phyloP scores from a whole-genome alignment of 192 early-diverging fungal species.

The Coemansia sp. region DNA sequence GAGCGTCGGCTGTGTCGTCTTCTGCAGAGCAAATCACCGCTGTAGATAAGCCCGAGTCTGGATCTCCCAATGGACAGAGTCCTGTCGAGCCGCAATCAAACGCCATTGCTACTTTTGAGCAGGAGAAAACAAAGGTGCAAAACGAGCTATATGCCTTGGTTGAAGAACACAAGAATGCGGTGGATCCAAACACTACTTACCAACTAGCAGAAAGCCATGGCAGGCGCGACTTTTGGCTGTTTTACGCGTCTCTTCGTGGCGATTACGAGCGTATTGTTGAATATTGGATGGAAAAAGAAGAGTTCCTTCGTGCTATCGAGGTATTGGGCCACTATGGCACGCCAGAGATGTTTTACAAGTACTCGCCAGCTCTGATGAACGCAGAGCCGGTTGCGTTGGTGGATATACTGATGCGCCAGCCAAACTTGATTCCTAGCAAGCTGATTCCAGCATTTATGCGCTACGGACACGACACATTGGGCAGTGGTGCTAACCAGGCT shows the following conservation, averaged over 20 bases:
- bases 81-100: not conserved
- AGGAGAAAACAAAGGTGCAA: constrained; percentile 60
- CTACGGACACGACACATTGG: constrained; percentile 60
- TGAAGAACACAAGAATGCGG: constrained; percentile 60
- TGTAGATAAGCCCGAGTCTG: not conserved
- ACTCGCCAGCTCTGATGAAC: constrained; percentile 81
- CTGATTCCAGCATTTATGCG: constrained; percentile 87
- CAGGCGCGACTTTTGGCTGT: constrained; percentile 73
- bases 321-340: constrained; percentile 76
- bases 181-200: constrained; percentile 72
- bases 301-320: constrained; percentile 74
- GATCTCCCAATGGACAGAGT: not conserved
- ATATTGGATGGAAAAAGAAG: constrained; percentile 76
- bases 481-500: constrained; percentile 65
- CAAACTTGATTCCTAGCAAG: constrained; percentile 75
- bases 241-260: constrained; percentile 76
- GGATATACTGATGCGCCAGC: constrained; percentile 80
- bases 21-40: constrained; percentile 6
- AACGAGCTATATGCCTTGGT: constrained; percentile 75
- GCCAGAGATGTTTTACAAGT: constrained; percentile 84
- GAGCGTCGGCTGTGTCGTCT: constrained; percentile 1
- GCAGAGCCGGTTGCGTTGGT: constrained; percentile 82
- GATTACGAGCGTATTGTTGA: constrained; percentile 86
- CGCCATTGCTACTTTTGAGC: constrained; percentile 24
- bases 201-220: constrained; percentile 86